Base-by-base conservation (phyloP, 345 rosid species). In the Crucihimalaya himalaica region DNA sequence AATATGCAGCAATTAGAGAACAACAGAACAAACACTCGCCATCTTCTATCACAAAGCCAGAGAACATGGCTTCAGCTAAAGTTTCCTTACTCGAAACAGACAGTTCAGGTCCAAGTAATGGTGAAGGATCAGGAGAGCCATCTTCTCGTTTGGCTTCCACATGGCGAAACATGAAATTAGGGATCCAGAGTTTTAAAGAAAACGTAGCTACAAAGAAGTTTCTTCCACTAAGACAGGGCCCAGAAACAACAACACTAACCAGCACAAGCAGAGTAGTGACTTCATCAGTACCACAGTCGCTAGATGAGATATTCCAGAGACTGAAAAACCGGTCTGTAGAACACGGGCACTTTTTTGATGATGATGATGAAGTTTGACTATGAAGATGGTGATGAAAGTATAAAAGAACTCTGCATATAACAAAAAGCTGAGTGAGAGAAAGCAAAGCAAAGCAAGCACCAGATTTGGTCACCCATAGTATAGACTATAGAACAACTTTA, bases 291-390 rank as follows among this genome's bases (percentile, higher is more conserved):
- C 82, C 87, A 0, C 97, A 92, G 52, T 87, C 91, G 15, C 84
- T 90, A 0, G 97, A 92, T 31, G 93, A 87, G 75, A 96, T 92
- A 80, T 96, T 92, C 73, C 97, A 90, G 78, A 90, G 93, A 79
- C 69, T 96, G 83, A 92, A 87, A 83, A 86, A 84, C 19, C 91
- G 90, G 11, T 81, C 93, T 15, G 20, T 50, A 32, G 90, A 82
- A 31, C 87, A 47, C 8, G 77, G 68, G 14, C 68, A 27, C 67
- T 73, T 18, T n/a, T 12, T 76, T 8, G 81, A 85, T 8, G 82
- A 79, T 29, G 86, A 82, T 48, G 82, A 84, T 29, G 83, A 78
- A 13, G 81, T 80, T 48, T 48, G 68, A 77, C 16, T 18, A 8
- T 42, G 72, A 51, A 40, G 77, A 23, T 75, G 40, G 57, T 61